A percentile compares a stretch with the other conserved stretches of the same genome.
These are phyloP conservation scores for Sugiyamaella sp. DNA, from an alignment of 1,139 yeast genomes.

Conservation along the genomic window DNA sequence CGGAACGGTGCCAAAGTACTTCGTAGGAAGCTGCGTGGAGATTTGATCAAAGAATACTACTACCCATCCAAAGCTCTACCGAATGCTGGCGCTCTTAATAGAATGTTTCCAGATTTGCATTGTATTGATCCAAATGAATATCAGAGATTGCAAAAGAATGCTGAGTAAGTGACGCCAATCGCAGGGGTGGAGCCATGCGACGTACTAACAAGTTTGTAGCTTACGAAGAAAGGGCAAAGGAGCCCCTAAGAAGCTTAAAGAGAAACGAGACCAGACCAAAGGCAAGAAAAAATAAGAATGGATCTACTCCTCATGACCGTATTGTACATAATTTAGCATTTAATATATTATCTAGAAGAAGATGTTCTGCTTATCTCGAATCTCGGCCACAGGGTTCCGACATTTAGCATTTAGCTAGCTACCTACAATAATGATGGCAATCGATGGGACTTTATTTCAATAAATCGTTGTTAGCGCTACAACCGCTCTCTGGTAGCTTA, in stretches of 20 bases:
- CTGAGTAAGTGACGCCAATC: slow-evolving; percentile 29
- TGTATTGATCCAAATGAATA: slow-evolving; percentile 76
- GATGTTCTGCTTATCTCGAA: too few species aligned
- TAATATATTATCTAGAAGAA: background rate
- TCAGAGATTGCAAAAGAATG: slow-evolving; percentile 46
- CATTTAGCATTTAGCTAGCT: too few species aligned
- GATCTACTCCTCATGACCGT: background rate
- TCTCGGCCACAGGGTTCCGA: too few species aligned
- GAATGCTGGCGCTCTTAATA: slow-evolving; percentile 64
- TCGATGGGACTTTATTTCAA: background rate
- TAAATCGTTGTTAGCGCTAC: background rate
- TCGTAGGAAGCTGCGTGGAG: slow-evolving; percentile 75
- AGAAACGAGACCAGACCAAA: slow-evolving; percentile 23
- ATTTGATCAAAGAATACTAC: slow-evolving; percentile 69
- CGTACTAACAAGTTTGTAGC: slow-evolving; percentile 17
- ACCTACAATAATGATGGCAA: too few species aligned
- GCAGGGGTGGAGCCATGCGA: background rate
- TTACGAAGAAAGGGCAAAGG: slow-evolving; percentile 34
- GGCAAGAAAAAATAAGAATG: slow-evolving; percentile 25
- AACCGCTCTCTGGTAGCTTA: background rate
- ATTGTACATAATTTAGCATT: slow-evolving; percentile 12
- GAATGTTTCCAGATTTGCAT: slow-evolving; percentile 58
- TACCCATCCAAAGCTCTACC: slow-evolving; percentile 51
- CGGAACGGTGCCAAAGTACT: slow-evolving; percentile 82
- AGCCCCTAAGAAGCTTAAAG: slow-evolving; percentile 33